Evolutionary conservation across 2,329 filamentous ascomycete genomes (phyloP).

Genomic region (Talaromyces verruculosus): DNA sequence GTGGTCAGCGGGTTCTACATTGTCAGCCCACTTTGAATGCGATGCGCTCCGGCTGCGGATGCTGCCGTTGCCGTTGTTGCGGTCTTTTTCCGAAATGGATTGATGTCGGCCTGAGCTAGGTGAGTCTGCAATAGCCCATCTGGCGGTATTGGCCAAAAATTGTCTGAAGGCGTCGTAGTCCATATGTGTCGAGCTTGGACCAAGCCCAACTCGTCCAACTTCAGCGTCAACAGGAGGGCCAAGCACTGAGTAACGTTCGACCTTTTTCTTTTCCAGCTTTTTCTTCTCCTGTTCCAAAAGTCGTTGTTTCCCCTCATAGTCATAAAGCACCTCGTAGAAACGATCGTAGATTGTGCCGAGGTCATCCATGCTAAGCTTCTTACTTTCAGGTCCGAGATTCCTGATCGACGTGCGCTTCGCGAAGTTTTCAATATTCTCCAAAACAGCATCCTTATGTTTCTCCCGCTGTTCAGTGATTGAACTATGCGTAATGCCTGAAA

Average conservation of each 20-base stretch:
- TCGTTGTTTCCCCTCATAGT: conserved; percentile 78
- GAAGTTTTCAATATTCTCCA: conserved; percentile 96
- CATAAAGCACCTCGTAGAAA: conserved; percentile 89
- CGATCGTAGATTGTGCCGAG: conserved; percentile 88
- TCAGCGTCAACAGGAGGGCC: conserved; percentile 62
- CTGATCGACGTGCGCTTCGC: conserved; percentile 94
- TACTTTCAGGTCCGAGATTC: conserved; percentile 94
- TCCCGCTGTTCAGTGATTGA: conserved; percentile 84
- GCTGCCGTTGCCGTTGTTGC: conserved; percentile 44
- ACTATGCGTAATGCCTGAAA: conserved; percentile 89
- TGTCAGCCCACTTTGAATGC: conserved; percentile 56
- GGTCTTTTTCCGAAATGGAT: conserved; percentile 51
- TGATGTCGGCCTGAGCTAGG: conserved; percentile 61
- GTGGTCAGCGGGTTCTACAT: conserved; percentile 78
- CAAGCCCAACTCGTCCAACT: conserved; percentile 82
- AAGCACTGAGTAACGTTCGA: conserved; percentile 41
- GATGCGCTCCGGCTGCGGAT: conserved; percentile 53
- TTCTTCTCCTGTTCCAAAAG: conserved; percentile 74
- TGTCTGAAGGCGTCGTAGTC: conserved; percentile 96
- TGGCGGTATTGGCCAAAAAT: conserved; percentile 83
- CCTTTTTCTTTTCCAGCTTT: conserved; percentile 62
- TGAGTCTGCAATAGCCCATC: conserved; percentile 90
- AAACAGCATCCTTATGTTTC: conserved; percentile 90
- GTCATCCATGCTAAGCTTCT: conserved; percentile 80
- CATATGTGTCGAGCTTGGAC: conserved; percentile 89